Base-by-base conservation (phyloP, 2,329 filamentous ascomycete genomes). In the Sporothrix humicola region DNA sequence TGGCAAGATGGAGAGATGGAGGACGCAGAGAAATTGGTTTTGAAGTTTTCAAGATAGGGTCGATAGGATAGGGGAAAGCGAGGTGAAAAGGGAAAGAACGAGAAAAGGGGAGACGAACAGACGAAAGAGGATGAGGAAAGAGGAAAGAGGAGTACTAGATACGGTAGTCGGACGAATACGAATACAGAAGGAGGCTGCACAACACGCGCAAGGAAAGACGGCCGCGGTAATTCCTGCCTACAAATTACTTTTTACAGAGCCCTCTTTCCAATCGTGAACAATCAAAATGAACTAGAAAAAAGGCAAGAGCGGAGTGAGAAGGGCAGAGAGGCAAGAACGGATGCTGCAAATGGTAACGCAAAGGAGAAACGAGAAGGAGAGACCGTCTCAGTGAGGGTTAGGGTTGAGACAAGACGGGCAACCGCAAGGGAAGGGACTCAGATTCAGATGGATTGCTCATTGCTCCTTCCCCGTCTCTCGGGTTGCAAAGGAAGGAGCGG, bases 111-210 rank as follows among this genome's bases (percentile, higher is more conserved):
- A 23, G n/a, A 15, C 26, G 31, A 6, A 31, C 13, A 65, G 20
- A 37, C 5, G 31, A 68, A 37, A 31, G 2, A 31, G 8, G 50
- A 54, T 13, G 52, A 42, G 46, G 15, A 12, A 42, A 61, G 50
- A 46, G n/a, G 10, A 46, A 58, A 42, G 52, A 46, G 17, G 59
- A 63, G 46, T 13, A 37, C 31, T 7, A 26, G 59, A 68, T 58
- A 26, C 52, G 44, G 54, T 42, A 12, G 37, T 70, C 2, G 56
- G 54, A 17, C 58, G 17, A 73, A 50, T 66, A 73, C 72, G 65
- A 63, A 70, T 52, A 3, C 7, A 68, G 65, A 68, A 68, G 46
- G 65, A 68, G 65, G 63, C 46, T 52, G 65, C 46, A 68, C 65
- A 52, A 68, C 15, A 52, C 44, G 23, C 44, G 23, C 20, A 26